Percentiles rank a stretch among this genome's conserved stretches.
These are phyloP conservation scores for Clavispora phyllophila DNA, from an alignment of 805 yeast genomes.

Conservation along the genomic window DNA sequence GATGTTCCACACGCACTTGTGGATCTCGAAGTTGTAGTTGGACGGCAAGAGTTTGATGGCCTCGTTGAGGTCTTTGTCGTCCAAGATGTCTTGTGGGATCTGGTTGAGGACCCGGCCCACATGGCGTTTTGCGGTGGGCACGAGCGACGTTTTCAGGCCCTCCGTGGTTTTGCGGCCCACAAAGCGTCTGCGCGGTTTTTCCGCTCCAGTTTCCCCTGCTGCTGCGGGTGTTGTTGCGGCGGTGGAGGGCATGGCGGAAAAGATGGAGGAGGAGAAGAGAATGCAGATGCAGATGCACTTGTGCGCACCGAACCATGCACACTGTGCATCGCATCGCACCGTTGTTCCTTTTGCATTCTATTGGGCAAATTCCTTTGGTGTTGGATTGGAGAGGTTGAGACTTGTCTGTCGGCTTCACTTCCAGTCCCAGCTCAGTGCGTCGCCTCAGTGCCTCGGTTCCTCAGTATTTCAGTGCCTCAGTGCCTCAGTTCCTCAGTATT, in stretches of 20 bases:
- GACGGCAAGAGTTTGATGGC: constrained; percentile 80
- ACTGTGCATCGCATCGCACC: background rate
- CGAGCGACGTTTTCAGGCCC: constrained; percentile 6
- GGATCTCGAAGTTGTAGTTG: constrained; percentile 93
- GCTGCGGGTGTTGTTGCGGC: background rate
- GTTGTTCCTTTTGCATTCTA: too few species aligned
- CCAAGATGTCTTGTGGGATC: constrained; percentile 79
- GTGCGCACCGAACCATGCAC: background rate
- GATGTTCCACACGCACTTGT: constrained; percentile 93
- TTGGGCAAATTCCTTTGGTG: too few species aligned
- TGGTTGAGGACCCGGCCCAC: constrained; percentile 71
- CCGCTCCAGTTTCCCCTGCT: background rate
- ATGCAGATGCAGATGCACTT: too few species aligned
- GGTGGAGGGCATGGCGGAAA: background rate
- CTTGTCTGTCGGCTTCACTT: too few species aligned
- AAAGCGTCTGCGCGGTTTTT: constrained; percentile 49
- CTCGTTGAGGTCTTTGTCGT: constrained; percentile 76
- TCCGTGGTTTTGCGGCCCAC: constrained; percentile 40
- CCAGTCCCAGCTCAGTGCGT: too few species aligned
- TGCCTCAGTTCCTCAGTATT: too few species aligned
- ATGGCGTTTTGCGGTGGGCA: constrained; percentile 14
- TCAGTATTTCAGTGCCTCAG: too few species aligned
- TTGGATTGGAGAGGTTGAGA: too few species aligned
- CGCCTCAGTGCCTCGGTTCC: too few species aligned
- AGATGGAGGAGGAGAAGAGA: background rate